A percentile compares a stretch with the other conserved stretches of the same genome.
Conservation (phyloP, 768 basidiomycete species). For the Rhodosporidiobolus sp. region DNA sequence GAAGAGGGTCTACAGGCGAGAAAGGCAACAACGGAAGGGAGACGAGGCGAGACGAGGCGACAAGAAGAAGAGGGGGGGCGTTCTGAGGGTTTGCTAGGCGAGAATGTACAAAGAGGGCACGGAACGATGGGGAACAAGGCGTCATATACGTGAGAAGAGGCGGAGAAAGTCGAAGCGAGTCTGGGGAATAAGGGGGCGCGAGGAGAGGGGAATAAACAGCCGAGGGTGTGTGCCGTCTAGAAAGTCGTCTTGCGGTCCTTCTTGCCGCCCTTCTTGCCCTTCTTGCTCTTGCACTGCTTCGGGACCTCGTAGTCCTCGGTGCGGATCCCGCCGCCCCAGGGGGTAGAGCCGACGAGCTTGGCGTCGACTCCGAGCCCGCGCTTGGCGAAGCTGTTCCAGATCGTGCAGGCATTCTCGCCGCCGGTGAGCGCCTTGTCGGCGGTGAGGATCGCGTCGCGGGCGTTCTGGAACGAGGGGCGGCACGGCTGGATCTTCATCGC, state of each 20-base stretch:
- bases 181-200: neutral
- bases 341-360: slow-evolving; percentile 57
- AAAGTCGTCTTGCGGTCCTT: neutral
- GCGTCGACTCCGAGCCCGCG: slow-evolving; percentile 80
- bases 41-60: neutral
- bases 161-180: neutral
- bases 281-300: slow-evolving; percentile 17
- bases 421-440: slow-evolving; percentile 86
- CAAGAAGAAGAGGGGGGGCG: neutral
- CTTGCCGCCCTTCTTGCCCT: slow-evolving; percentile 1
- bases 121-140: neutral
- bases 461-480: slow-evolving; percentile 56
- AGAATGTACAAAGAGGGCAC: neutral
- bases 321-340: slow-evolving; percentile 38
- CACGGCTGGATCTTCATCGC: slow-evolving; percentile 96
- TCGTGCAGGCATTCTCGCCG: slow-evolving; percentile 82
- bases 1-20: neutral
- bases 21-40: neutral
- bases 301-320: slow-evolving; percentile 33
- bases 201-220: neutral
- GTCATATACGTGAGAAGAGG: no score
- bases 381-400: slow-evolving; percentile 81
- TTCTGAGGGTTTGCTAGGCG: no score
- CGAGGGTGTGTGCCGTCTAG: neutral
- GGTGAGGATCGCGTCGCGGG: slow-evolving; percentile 39